A percentile compares a stretch with the other conserved stretches of the same genome.
These are phyloP conservation scores for Vigna reflexopilosa DNA, from an alignment of 306 rosid genomes.

Conservation along the genomic window DNA sequence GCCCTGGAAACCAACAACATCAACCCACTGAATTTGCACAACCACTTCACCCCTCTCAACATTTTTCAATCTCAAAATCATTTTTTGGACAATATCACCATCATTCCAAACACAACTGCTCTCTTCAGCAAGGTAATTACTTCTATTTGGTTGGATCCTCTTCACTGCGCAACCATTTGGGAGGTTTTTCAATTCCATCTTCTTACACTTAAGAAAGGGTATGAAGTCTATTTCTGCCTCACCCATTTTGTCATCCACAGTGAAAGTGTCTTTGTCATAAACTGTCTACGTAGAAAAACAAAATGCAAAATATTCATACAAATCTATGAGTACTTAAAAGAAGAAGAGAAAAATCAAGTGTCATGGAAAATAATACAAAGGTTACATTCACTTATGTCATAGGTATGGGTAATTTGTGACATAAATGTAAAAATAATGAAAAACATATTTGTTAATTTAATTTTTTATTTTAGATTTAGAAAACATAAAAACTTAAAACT, in stretches of 20 bases:
- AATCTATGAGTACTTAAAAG: no score
- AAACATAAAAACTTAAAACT: no score
- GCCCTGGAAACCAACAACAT: slow-evolving; percentile 58
- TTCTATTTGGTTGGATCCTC: slow-evolving; percentile 60
- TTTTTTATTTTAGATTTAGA: no score
- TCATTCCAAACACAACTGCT: slow-evolving; percentile 69
- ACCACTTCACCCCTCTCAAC: slow-evolving; percentile 77
- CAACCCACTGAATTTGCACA: slow-evolving; percentile 71
- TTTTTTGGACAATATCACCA: slow-evolving; percentile 70
- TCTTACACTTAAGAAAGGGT: slow-evolving; percentile 62
- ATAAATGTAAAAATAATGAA: no score
- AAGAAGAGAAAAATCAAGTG: no score
- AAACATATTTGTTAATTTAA: no score
- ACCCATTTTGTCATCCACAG: slow-evolving; percentile 84
- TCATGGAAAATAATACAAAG: no score
- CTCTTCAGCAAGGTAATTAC: slow-evolving; percentile 69
- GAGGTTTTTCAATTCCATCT: slow-evolving; percentile 56
- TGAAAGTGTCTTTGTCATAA: slow-evolving; percentile 75
- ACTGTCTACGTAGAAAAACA: slow-evolving; percentile 53
- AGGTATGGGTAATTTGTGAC: no score
- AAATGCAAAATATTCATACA: background rate
- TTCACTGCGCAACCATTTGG: slow-evolving; percentile 74
- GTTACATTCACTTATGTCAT: no score
- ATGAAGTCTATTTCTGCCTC: slow-evolving; percentile 76
- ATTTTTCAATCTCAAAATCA: slow-evolving; percentile 72